Base-by-base conservation (phyloP, 495 filamentous ascomycete species). In the Hapsidospora chrysogenum region DNA sequence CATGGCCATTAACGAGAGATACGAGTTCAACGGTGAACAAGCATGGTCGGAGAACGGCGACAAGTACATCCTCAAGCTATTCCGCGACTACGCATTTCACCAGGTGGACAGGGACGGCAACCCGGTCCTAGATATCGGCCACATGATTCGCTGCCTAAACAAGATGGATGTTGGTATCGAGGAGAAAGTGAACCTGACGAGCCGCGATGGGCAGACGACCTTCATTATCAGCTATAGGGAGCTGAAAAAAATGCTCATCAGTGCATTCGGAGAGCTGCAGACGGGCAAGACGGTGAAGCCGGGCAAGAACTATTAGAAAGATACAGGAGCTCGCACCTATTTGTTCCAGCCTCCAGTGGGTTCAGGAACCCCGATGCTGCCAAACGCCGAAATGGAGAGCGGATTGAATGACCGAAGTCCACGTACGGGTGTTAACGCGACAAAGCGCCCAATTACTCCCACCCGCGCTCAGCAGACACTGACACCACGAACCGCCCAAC, bases 81-180 rank as follows among this genome's bases (percentile, higher is more conserved):
- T 96, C 64, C 75, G 89, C 29, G 92, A 97, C 54, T 95, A 92
- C 40, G 79, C 95, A 34, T 97, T 95, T 56, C 89, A 97, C 53
- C 84, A 87, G 38, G 84, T 94, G 17, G 84, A 95, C 45, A 66
- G 72, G 17, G 67, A 82, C 39, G 84, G 80, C 9, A 76, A 80
- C 15, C 78, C 89, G 0, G 76, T 81, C 5, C 57, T 89, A 3
- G 77, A 92, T 47, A 63, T 95, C 18, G 86, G 75, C 0, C 86
- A 96, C 57, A 76, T 96, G 28, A 45, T 96, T 14, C 63, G 60
- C 19, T 84, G 76, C 48, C 46, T 97, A 44, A 94, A 85, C 55
- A 94, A 93, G 52, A 61, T 97, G 31, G 89, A 97, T 56, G 86
- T 83, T 2, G 85, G 86, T 7, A 62, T 70, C 19, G 85, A 93